A percentile compares a stretch with the other conserved stretches of the same genome.
These are phyloP conservation scores for Fusarium sarcochroum DNA, from an alignment of 2,329 filamentous ascomycete species.

Conservation along the genomic window DNA sequence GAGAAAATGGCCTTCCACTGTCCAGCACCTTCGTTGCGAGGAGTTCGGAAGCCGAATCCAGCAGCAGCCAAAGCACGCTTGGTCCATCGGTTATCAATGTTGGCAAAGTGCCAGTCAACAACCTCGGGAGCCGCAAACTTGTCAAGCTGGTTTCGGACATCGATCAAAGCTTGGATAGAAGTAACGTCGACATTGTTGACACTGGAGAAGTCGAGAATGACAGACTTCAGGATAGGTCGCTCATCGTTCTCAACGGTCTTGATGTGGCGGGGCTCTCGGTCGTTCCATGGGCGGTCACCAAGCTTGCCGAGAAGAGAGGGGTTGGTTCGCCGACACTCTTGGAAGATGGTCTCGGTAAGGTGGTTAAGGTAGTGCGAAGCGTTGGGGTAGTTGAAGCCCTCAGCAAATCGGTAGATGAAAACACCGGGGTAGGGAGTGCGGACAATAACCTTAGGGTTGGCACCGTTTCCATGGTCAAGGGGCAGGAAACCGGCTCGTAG, in stretches of 20 bases:
- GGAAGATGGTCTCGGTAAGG: conserved; percentile 61
- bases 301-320: conserved; percentile 60
- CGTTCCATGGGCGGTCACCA: conserved; percentile 72
- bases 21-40: conserved; percentile 44
- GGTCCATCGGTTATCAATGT: conserved; percentile 68
- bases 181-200: conserved; percentile 71
- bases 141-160: conserved; percentile 68
- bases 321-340: conserved; percentile 62
- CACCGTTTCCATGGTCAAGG: conserved; percentile 63
- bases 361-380: conserved; percentile 65
- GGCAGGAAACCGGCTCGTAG: conserved; percentile 62
- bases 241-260: conserved; percentile 51
- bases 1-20: conserved; percentile 86
- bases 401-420: conserved; percentile 68
- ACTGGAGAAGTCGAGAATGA: conserved; percentile 69
- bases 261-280: conserved; percentile 60
- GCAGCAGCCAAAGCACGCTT: conserved; percentile 68
- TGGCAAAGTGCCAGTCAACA: conserved; percentile 67
- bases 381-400: conserved; percentile 71
- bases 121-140: conserved; percentile 62
- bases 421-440: conserved; percentile 66
- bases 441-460: conserved; percentile 63
- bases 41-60: conserved; percentile 64
- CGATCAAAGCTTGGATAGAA: conserved; percentile 66
- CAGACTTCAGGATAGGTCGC: conserved; percentile 66